phyloP scores from a whole-genome alignment of 2,329 filamentous ascomycete genomes.

The Dryadomyces quercus-mongolicae region DNA sequence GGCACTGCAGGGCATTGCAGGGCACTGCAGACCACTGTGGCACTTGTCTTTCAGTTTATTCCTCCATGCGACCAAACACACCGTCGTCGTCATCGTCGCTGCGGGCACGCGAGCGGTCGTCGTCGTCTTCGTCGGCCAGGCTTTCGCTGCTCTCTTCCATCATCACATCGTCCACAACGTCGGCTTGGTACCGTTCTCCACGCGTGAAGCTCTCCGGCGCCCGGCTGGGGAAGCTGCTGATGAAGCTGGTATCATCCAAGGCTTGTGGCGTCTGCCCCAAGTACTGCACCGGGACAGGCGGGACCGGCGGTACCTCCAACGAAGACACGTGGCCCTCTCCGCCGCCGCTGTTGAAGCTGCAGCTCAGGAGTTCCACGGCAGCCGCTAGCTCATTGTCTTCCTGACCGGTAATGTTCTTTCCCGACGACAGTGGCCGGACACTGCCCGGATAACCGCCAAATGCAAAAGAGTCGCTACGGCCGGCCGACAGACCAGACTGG shows the following conservation, averaged over 20 bases:
- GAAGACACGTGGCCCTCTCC: slow-evolving; percentile 32
- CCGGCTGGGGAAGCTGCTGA: slow-evolving; percentile 48
- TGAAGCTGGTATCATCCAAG: slow-evolving; percentile 48
- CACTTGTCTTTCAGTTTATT: slow-evolving; percentile 33
- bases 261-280: slow-evolving; percentile 39
- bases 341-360: slow-evolving; percentile 70
- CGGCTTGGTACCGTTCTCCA: slow-evolving; percentile 28
- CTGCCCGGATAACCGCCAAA: background rate
- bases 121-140: slow-evolving; percentile 54
- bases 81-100: slow-evolving; percentile 89
- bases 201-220: slow-evolving; percentile 55
- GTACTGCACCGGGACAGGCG: slow-evolving; percentile 72
- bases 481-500: no score
- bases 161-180: slow-evolving; percentile 41
- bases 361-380: slow-evolving; percentile 79
- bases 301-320: slow-evolving; percentile 73
- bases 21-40: no score
- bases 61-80: slow-evolving; percentile 94
- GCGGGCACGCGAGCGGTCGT: slow-evolving; percentile 49
- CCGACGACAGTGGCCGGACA: slow-evolving; percentile 50
- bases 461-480: slow-evolving; percentile 19
- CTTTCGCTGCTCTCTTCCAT: slow-evolving; percentile 56
- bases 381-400: slow-evolving; percentile 83
- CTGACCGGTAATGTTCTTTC: slow-evolving; percentile 60
- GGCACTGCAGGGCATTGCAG: no score